Evolutionary conservation across 305 asterid species (phyloP), one percentile per base, ranked within the genome.

Genomic region (Fraxinus nigra): DNA sequence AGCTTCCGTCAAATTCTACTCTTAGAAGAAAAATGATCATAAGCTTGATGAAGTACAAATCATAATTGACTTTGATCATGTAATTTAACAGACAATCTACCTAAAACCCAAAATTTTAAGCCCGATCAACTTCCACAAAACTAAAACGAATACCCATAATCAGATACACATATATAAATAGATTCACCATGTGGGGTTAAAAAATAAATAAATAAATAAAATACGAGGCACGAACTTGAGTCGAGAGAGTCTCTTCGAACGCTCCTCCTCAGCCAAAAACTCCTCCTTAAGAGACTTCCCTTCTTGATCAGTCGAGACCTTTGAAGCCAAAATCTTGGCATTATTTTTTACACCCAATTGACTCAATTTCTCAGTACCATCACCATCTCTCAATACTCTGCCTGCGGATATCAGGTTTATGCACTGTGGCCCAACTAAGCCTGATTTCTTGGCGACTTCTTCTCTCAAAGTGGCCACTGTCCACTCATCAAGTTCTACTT

Each of bases 181-280:
- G 63, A 73, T 6, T 63, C 30, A 24, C n/a, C 74, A 67, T 4
- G 34, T 67, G n/a, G 9, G 10, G 34, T 24, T 4, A 8, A 38
- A 38, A 37, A 37, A 33, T 20, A 7, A 61, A 24, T 9, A 24
- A 32, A 24, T 56, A 7, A 82, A 63, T 24, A 51, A 79, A 56
- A 54, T 14, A n/a, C 3, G 26, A 56, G 28, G 18, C 10, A 86
- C 93, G 77, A 77, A 95, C 99, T 90, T 95, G 70, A 95, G 86
- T 84, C 98, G 89, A 3, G 93, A 84, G 75, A 95, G 92, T 83
- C 84, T 89, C 18, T 86, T 91, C 32, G 87, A 72, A 26, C 98
- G 96, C 91, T 95, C 99, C 85, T 95, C 99, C 85, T 93, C 99
- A 14, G 95, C 98, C 91, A 95, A 75, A 48, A 95, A 93, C 74